Base-by-base conservation (phyloP, 1,284 basidiomycete genomes). In the Thelephora terrestris region DNA sequence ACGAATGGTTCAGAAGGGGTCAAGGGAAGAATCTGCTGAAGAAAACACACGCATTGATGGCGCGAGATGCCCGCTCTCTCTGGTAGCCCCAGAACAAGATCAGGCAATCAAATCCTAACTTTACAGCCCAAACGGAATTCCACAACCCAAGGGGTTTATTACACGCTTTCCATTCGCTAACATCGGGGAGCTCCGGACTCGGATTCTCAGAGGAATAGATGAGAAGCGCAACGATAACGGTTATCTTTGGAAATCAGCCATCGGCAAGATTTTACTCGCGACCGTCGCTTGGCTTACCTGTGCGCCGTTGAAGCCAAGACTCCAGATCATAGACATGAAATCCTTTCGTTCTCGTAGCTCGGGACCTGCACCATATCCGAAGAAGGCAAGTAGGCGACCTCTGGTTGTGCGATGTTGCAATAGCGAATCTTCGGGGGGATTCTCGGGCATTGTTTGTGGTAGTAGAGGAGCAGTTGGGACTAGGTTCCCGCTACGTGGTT, bases 141-240 rank as follows among this genome's bases (percentile, higher is more conserved):
- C 85, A 89, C 3, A 71, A 65, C 1, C 85, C 85, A 10, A 89
- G 62, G 4, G 85, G 85, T 18, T 76, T 71, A 47, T 71, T 70
- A 54, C 85, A 88, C 0, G 81, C 81, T 18, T 62, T 58, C 73
- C 84, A 85, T 64, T 88, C 84, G 47, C 70, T 74, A 40, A 68
- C 48, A 1, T 55, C 57, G 1, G 65, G 63, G 45, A 68, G 51
- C 0, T 64, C 70, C 9, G 75, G 76, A 56, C 79, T 85, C 53
- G 68, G 65, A 34, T 68, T 66, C 35, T 67, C 61, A 2, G 75
- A 70, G 7, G 77, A 72, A 36, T 77, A 65, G 14, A 67, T 68
- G 20, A 85, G 64, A 37, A 88, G 54, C 0, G 71, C 67, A 29
- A 79, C 69, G 43, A 85, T 77, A 25, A 71, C 58, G 5, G 74